These are phyloP conservation scores for Trichoderma brevicompactum DNA, from an alignment of 2,329 filamentous ascomycete genomes.

Conservation along the genomic window DNA sequence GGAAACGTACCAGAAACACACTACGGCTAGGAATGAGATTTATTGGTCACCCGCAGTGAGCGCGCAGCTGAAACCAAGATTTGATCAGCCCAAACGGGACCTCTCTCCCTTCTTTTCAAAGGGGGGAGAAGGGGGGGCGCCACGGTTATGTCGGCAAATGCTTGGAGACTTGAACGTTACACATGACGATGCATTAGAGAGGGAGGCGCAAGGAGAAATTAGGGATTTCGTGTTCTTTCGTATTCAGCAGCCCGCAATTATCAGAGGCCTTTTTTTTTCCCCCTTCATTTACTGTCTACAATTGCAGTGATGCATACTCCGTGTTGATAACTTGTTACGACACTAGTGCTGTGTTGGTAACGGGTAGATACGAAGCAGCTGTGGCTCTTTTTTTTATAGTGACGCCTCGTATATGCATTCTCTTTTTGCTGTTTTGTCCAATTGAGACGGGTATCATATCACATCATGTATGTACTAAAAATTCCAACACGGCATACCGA, in stretches of 20 bases:
- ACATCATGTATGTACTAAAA: background rate
- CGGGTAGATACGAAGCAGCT: background rate
- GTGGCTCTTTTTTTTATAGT: background rate
- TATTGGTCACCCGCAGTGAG: background rate
- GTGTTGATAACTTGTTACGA: too few relatives aligned
- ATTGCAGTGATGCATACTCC: too few relatives aligned
- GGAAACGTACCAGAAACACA: background rate
- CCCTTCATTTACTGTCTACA: background rate
- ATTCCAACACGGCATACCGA: background rate
- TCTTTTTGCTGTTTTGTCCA: slow-evolving; percentile 9
- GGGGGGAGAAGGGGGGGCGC: slow-evolving; percentile 32
- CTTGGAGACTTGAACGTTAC: slow-evolving; percentile 28
- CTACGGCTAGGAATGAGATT: background rate
- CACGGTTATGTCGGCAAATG: slow-evolving; percentile 34
- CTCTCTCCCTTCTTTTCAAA: background rate
- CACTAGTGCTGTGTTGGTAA: too few relatives aligned
- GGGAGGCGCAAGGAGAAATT: slow-evolving; percentile 26
- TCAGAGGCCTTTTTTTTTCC: background rate
- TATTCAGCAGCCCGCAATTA: slow-evolving; percentile 21
- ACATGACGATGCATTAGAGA: slow-evolving; percentile 25
- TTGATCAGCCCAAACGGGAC: background rate
- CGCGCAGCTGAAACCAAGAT: background rate
- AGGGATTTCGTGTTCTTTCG: slow-evolving; percentile 20
- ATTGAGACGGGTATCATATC: slow-evolving; percentile 29
- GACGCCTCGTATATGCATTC: slow-evolving; percentile 13